Conservation (phyloP, 345 rosid species). For the Aquilaria yunnanensis region DNA sequence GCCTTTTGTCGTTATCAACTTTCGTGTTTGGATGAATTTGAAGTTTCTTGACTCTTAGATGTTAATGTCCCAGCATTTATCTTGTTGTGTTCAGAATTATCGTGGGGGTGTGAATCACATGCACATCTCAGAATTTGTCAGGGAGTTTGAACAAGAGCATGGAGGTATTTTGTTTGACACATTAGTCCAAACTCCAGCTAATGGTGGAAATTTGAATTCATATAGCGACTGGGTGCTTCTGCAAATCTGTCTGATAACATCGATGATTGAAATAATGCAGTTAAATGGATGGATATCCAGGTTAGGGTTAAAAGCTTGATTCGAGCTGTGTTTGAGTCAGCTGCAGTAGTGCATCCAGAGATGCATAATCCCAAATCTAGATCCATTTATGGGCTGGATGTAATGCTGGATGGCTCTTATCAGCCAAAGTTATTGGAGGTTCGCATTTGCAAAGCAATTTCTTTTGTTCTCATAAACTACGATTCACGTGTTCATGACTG, state of each 20-base stretch:
- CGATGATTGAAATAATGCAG: slow-evolving; percentile 24
- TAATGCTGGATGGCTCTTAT: slow-evolving; percentile 77
- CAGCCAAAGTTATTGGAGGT: slow-evolving; percentile 92
- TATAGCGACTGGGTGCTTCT: background rate
- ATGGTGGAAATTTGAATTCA: too few species aligned
- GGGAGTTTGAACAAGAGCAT: slow-evolving; percentile 79
- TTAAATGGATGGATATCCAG: slow-evolving; percentile 80
- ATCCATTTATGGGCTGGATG: slow-evolving; percentile 89
- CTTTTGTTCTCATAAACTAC: slow-evolving; percentile 1
- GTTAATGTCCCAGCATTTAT: background rate
- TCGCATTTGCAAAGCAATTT: slow-evolving; percentile 17
- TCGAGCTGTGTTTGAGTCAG: slow-evolving; percentile 73
- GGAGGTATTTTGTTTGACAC: slow-evolving; percentile 35
- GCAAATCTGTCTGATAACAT: background rate
- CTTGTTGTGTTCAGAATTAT: slow-evolving; percentile 60
- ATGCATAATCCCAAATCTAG: slow-evolving; percentile 76
- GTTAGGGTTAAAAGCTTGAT: slow-evolving; percentile 52
- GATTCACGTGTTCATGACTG: background rate
- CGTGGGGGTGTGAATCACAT: slow-evolving; percentile 73
- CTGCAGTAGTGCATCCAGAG: slow-evolving; percentile 75
- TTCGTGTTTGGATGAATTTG: background rate
- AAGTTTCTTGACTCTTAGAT: background rate
- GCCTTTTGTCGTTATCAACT: background rate
- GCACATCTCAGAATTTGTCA: slow-evolving; percentile 73
- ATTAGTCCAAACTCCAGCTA: background rate